phyloP scores from a whole-genome alignment of 208 protist genomes.

The Acanthamoeba lenticulata region DNA sequence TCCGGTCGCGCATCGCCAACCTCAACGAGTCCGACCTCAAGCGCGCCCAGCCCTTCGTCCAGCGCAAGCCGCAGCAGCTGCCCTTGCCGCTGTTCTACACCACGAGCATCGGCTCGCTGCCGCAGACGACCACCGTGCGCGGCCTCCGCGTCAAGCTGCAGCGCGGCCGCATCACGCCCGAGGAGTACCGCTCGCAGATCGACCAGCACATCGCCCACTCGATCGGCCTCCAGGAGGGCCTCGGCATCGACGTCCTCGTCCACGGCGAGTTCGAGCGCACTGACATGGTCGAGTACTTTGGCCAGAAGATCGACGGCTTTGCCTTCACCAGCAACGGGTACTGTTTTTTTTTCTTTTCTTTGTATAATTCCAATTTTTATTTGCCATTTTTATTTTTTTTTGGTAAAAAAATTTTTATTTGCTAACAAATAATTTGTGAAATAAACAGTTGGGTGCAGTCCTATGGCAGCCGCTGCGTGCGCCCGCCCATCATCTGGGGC shows the following conservation, averaged over 20 bases:
- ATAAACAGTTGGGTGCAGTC: conserved; percentile 20
- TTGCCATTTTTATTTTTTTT: too few species aligned
- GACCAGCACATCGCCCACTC: conserved; percentile 88
- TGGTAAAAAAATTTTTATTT: too few species aligned
- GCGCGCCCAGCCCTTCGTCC: conserved; percentile 67
- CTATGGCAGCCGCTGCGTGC: conserved; percentile 90
- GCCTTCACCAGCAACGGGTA: conserved; percentile 90
- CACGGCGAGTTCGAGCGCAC: conserved; percentile 92
- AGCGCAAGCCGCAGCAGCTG: conserved; percentile 81
- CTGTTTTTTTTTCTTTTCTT: neutral
- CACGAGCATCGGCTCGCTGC: conserved; percentile 93
- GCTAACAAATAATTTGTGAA: neutral
- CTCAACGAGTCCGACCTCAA: conserved; percentile 67
- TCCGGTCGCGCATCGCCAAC: conserved; percentile 41
- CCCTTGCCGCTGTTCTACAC: conserved; percentile 88
- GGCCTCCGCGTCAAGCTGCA: conserved; percentile 84
- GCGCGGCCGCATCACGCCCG: conserved; percentile 81
- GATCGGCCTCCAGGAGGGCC: conserved; percentile 88
- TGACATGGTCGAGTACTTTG: conserved; percentile 95
- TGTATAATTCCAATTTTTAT: neutral
- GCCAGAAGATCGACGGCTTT: conserved; percentile 90
- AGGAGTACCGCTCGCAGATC: conserved; percentile 87
- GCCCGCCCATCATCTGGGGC: conserved; percentile 91
- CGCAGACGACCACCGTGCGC: conserved; percentile 90
- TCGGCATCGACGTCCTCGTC: conserved; percentile 91